Evolutionary conservation across 2,329 filamentous ascomycete genomes (phyloP).

Genomic region (Xylariaceae sp.): DNA sequence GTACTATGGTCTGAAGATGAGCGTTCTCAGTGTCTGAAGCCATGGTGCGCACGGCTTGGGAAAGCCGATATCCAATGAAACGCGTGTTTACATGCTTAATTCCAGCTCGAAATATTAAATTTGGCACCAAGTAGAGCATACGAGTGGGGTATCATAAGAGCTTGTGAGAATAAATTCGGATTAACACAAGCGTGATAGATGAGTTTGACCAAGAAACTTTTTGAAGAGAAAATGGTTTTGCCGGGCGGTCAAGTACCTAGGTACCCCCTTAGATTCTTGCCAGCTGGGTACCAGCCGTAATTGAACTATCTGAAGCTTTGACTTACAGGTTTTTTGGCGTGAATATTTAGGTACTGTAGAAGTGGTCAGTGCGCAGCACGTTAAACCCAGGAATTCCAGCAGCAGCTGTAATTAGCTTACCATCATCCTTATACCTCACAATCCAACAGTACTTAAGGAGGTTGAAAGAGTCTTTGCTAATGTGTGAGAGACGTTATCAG

Average conservation of each 20-base stretch:
- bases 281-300: background rate
- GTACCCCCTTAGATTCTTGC: background rate
- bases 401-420: too few relatives aligned
- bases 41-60: slow-evolving; percentile 33
- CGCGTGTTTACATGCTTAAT: slow-evolving; percentile 28
- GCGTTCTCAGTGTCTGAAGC: slow-evolving; percentile 26
- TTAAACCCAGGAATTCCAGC: too few relatives aligned
- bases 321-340: too few relatives aligned
- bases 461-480: too few relatives aligned
- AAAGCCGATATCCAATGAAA: slow-evolving; percentile 6
- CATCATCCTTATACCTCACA: too few relatives aligned
- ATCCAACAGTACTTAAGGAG: too few relatives aligned
- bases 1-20: slow-evolving; percentile 39
- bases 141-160: background rate
- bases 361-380: too few relatives aligned
- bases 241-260: slow-evolving; percentile 11
- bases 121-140: slow-evolving; percentile 11
- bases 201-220: background rate
- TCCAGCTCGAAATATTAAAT: slow-evolving; percentile 1
- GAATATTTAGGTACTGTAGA: too few relatives aligned
- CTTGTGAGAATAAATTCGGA: background rate
- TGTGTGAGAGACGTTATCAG: too few relatives aligned
- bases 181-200: background rate
- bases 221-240: slow-evolving; percentile 6
- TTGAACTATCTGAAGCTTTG: too few relatives aligned